These are phyloP conservation scores for Buddleja alternifolia DNA, from an alignment of 257 asterid species.

Conservation along the genomic window DNA sequence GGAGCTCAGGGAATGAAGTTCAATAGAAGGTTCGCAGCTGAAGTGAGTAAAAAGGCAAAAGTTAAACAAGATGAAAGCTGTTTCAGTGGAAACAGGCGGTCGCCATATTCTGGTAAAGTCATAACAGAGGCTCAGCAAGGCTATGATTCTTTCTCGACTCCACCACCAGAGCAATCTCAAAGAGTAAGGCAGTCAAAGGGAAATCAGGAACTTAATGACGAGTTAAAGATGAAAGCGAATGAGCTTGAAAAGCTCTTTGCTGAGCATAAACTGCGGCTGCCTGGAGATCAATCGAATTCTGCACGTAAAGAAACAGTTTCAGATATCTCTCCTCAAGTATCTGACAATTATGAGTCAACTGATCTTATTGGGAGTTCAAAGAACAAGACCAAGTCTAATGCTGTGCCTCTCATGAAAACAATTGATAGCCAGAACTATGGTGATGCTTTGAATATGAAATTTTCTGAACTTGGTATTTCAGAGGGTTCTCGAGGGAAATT, in stretches of 20 bases:
- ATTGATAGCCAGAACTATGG: slow-evolving; percentile 33
- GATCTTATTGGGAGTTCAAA: slow-evolving; percentile 44
- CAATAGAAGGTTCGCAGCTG: slow-evolving; percentile 38
- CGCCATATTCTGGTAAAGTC: slow-evolving; percentile 30
- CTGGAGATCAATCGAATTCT: slow-evolving; percentile 53
- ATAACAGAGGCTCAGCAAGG: slow-evolving; percentile 34
- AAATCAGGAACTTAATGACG: slow-evolving; percentile 62
- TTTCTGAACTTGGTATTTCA: slow-evolving; percentile 39
- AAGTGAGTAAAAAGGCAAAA: slow-evolving; percentile 38
- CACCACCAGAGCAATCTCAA: slow-evolving; percentile 49
- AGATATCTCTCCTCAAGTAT: slow-evolving; percentile 32
- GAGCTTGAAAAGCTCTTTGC: slow-evolving; percentile 72
- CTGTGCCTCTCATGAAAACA: slow-evolving; percentile 20
- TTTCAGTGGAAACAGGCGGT: slow-evolving; percentile 33
- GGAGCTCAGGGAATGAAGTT: slow-evolving; percentile 39
- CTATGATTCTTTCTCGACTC: slow-evolving; percentile 38
- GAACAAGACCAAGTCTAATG: slow-evolving; percentile 28
- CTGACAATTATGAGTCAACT: slow-evolving; percentile 24
- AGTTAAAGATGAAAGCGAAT: slow-evolving; percentile 59
- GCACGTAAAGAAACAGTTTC: slow-evolving; percentile 35
- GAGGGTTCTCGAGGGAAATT: slow-evolving; percentile 59
- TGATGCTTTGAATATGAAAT: slow-evolving; percentile 36
- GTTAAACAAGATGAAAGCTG: slow-evolving; percentile 32
- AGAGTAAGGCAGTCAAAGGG: slow-evolving; percentile 59
- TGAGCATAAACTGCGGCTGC: slow-evolving; percentile 47